Evolutionary conservation across 495 filamentous ascomycete genomes (phyloP).

Genomic region (Penicillium longicatenatum): DNA sequence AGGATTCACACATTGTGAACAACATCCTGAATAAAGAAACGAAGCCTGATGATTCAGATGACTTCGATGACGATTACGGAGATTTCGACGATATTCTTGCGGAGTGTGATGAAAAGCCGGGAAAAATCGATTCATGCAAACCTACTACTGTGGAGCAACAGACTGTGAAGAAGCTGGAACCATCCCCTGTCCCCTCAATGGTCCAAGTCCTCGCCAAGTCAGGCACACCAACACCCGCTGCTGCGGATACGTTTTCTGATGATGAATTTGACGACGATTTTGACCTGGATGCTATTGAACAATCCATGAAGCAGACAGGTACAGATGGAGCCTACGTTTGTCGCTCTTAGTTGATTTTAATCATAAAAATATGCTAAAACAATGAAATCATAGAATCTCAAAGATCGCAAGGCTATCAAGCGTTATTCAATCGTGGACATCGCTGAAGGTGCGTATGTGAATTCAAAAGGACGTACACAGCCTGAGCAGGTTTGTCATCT

Average conservation of each 20-base stretch:
- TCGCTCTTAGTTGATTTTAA: slow-evolving; percentile 42
- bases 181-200: slow-evolving; percentile 1
- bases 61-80: slow-evolving; percentile 71
- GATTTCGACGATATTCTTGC: slow-evolving; percentile 52
- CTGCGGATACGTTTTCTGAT: slow-evolving; percentile 27
- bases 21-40: slow-evolving; percentile 55
- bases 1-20: slow-evolving; percentile 12
- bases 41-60: slow-evolving; percentile 49
- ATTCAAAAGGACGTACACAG: slow-evolving; percentile 57
- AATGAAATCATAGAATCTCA: slow-evolving; percentile 46
- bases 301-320: slow-evolving; percentile 42
- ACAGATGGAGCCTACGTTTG: slow-evolving; percentile 40
- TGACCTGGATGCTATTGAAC: slow-evolving; percentile 47
- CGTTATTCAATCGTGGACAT: slow-evolving; percentile 77
- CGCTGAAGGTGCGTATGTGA: slow-evolving; percentile 64
- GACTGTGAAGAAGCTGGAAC: slow-evolving; percentile 8
- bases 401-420: slow-evolving; percentile 71
- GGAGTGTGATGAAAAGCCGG: slow-evolving; percentile 45
- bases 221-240: slow-evolving; percentile 7
- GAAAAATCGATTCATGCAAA: slow-evolving; percentile 46
- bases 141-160: slow-evolving; percentile 7
- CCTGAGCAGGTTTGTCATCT: slow-evolving; percentile 67
- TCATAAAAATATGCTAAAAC: slow-evolving; percentile 42
- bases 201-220: neutral
- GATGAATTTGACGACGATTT: slow-evolving; percentile 51